phyloP scores from a whole-genome alignment of 2,329 filamentous ascomycete genomes.

The Aspergillus sp. region DNA sequence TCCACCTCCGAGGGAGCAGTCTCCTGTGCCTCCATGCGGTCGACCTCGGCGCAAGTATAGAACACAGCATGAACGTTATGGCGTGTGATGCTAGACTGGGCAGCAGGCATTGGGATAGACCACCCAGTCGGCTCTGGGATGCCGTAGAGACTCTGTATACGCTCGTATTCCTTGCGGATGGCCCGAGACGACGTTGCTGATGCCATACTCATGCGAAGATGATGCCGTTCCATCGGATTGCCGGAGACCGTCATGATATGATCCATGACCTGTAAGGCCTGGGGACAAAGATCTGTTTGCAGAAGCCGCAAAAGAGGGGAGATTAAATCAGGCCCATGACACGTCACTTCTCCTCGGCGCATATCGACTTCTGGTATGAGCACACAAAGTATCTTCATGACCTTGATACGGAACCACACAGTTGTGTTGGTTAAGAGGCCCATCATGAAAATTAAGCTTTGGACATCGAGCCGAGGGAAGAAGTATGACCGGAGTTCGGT shows the following conservation, averaged over 20 bases:
- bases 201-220: conserved; percentile 97
- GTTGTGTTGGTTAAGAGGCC: conserved; percentile 85
- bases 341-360: conserved; percentile 83
- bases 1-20: conserved; percentile 81
- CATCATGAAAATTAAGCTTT: conserved; percentile 83
- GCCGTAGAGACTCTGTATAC: conserved; percentile 90
- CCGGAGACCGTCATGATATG: conserved; percentile 93
- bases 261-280: conserved; percentile 87
- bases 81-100: conserved; percentile 80
- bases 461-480: conserved; percentile 78
- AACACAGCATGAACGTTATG: conserved; percentile 95
- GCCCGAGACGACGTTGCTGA: conserved; percentile 74
- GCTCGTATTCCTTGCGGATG: conserved; percentile 90
- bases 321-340: conserved; percentile 90
- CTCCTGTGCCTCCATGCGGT: conserved; percentile 56
- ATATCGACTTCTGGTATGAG: conserved; percentile 90
- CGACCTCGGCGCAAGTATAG: conserved; percentile 78
- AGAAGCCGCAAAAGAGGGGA: conserved; percentile 85
- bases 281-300: conserved; percentile 90
- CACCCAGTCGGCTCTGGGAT: conserved; percentile 95
- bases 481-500: conserved; percentile 72
- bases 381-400: conserved; percentile 83
- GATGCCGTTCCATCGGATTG: conserved; percentile 88
- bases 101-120: conserved; percentile 90
- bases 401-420: conserved; percentile 87